Percentiles rank a stretch among this genome's conserved stretches.
Evolutionary conservation across 2,329 filamentous ascomycete genomes (phyloP).

Genomic region (Cladobotryum protrusum): DNA sequence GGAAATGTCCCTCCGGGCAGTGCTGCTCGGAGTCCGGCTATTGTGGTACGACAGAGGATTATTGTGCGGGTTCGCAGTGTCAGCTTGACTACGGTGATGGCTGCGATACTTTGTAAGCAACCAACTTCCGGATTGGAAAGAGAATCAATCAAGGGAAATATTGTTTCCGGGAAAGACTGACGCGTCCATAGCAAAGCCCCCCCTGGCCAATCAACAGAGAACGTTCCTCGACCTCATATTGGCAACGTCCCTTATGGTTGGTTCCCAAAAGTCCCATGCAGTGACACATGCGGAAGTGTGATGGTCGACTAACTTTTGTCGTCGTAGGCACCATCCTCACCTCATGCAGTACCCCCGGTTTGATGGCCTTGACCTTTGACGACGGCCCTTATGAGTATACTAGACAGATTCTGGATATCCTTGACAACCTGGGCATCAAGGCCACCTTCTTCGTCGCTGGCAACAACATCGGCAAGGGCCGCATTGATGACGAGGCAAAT

Average conservation of each 20-base stretch:
- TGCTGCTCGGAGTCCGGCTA: conserved; percentile 34
- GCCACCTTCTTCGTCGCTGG: conserved; percentile 39
- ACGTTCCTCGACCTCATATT: conserved; percentile 24
- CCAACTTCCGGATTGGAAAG: too few relatives aligned
- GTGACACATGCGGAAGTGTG: not conserved
- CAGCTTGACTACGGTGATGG: conserved; percentile 34
- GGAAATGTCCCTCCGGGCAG: conserved; percentile 25
- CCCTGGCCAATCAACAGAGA: conserved; percentile 25
- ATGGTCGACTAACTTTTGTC: not conserved
- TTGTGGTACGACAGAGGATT: conserved; percentile 30
- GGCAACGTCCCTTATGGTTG: conserved; percentile 34
- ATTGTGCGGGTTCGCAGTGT: conserved; percentile 32
- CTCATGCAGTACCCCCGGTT: conserved; percentile 27
- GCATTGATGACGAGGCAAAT: conserved; percentile 32
- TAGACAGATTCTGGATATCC: conserved; percentile 32
- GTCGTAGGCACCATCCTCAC: conserved; percentile 28
- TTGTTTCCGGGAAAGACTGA: not conserved
- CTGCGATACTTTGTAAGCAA: conserved; percentile 36
- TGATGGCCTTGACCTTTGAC: conserved; percentile 41
- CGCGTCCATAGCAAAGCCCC: conserved; percentile 23
- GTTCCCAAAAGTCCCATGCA: conserved; percentile 6
- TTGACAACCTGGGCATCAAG: conserved; percentile 25
- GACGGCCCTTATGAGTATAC: conserved; percentile 42
- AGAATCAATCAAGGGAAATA: not conserved
- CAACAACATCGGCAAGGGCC: conserved; percentile 34